Evolutionary conservation across 1,139 yeast species (phyloP).

Genomic region (Saccharomycopsis crataegensis): DNA sequence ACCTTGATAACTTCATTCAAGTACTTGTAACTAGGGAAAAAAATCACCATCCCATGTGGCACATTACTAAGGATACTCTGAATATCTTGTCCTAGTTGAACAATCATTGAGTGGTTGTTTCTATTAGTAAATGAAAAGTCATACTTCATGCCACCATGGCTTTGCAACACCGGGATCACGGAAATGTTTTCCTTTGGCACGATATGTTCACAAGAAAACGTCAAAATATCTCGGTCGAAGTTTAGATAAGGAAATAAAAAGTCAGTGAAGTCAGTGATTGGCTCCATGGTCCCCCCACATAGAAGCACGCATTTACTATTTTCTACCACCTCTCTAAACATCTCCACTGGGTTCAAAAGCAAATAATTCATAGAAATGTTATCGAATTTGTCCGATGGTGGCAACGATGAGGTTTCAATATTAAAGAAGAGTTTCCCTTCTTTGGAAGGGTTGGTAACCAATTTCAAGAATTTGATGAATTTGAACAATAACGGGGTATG

Average conservation of each 20-base stretch:
- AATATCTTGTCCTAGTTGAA: slow-evolving; percentile 46
- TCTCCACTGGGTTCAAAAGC: slow-evolving; percentile 71
- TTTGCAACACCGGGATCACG: slow-evolving; percentile 44
- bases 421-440: slow-evolving; percentile 82
- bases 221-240: slow-evolving; percentile 34
- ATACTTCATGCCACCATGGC: slow-evolving; percentile 23
- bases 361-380: slow-evolving; percentile 50
- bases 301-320: slow-evolving; percentile 65
- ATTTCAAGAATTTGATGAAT: slow-evolving; percentile 54
- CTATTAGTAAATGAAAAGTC: slow-evolving; percentile 70
- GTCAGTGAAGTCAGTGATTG: slow-evolving; percentile 60
- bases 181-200: slow-evolving; percentile 64
- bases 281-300: slow-evolving; percentile 98
- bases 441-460: slow-evolving; percentile 64
- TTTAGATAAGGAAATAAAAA: slow-evolving; percentile 59
- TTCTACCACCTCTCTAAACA: slow-evolving; percentile 59
- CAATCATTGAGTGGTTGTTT: slow-evolving; percentile 38
- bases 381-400: slow-evolving; percentile 19
- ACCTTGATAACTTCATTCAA: slow-evolving; percentile 39
- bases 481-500: slow-evolving; percentile 53
- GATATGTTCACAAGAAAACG: slow-evolving; percentile 77
- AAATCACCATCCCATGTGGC: slow-evolving; percentile 74
- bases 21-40: slow-evolving; percentile 81
- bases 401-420: slow-evolving; percentile 23
- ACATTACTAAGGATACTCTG: slow-evolving; percentile 36